Base-by-base conservation (phyloP, 768 basidiomycete genomes). In the Postia placenta region DNA sequence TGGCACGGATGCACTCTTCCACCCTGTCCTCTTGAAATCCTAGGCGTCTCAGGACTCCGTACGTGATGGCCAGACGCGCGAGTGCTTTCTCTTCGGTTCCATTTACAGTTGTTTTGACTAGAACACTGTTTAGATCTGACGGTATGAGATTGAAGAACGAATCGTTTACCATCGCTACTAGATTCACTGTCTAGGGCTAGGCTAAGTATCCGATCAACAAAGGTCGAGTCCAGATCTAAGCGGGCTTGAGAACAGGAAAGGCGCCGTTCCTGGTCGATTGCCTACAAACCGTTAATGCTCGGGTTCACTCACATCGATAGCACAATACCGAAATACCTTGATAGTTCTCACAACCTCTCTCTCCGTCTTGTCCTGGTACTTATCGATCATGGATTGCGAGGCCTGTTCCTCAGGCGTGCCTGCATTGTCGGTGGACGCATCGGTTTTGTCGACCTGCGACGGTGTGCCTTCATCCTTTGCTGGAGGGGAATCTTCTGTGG, bases 281-380 rank as follows among this genome's bases (percentile, higher is more conserved):
- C 70, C 94, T 92, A 33, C 24, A 36, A n/a, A 20, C 28, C 4
- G 30, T 35, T 33, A 11, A 27, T 9, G 24, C 17, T 17, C 17
- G 11, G 26, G 39, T 22, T 3, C 5, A 15, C 24, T 20, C 2
- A 28, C 15, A 24, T 30, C 4, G 35, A 22, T 25, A 15, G 40
- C 22, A 35, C 9, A 9, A n/a, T 35, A 35, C n/a, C 9, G 38
- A 37, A 19, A 19, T 57, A 86, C 94, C 81, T 88, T 89, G 54
- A 87, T 52, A 9, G 78, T 69, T 49, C 83, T 75, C 4, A 71
- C 66, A 48, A 94, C 80, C 58, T 96, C 95, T 63, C 83, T 92
- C 64, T 95, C 90, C 4, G 79, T 87, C 61, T 83, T 92, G 17
- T 94, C 91, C 59, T 95, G 91, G 42, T 85, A 70, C 58, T 80